These are phyloP conservation scores for Arthrinium phaeospermum DNA, from an alignment of 2,329 filamentous ascomycete genomes.

Conservation along the genomic window DNA sequence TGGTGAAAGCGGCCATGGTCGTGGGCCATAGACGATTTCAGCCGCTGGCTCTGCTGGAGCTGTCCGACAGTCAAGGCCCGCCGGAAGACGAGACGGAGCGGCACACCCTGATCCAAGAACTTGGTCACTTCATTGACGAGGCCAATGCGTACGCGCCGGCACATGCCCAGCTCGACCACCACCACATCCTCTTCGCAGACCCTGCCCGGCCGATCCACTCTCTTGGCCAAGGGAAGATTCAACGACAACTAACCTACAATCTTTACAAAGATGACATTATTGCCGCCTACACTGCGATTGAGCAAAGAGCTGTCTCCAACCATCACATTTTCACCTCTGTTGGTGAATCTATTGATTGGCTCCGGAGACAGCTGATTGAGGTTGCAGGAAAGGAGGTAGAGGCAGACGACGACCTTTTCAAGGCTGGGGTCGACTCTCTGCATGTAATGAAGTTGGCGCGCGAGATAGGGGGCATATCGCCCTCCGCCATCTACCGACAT, in stretches of 20 bases:
- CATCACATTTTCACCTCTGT: background rate
- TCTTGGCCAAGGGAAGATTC: constrained; percentile 25
- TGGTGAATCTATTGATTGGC: constrained; percentile 9
- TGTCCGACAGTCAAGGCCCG: constrained; percentile 27
- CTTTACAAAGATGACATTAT: constrained; percentile 48
- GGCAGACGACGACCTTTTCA: constrained; percentile 43
- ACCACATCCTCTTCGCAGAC: constrained; percentile 22
- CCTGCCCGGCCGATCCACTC: constrained; percentile 19
- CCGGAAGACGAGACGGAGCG: constrained; percentile 33
- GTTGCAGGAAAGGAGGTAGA: constrained; percentile 25
- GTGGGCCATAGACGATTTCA: constrained; percentile 55
- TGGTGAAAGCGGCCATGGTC: constrained; percentile 49
- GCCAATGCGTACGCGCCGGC: constrained; percentile 51
- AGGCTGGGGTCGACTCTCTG: constrained; percentile 46
- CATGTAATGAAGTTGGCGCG: constrained; percentile 37
- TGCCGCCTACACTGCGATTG: constrained; percentile 19
- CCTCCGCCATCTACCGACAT: constrained; percentile 24
- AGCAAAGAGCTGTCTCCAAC: background rate
- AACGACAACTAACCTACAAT: constrained; percentile 34
- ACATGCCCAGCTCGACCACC: constrained; percentile 39
- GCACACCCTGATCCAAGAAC: constrained; percentile 43
- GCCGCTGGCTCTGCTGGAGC: constrained; percentile 54
- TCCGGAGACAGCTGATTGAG: background rate
- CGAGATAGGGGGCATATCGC: background rate
- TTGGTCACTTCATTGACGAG: constrained; percentile 50